These are phyloP conservation scores for Echinosophora koreensis DNA, from an alignment of 306 rosid species.

Conservation along the genomic window DNA sequence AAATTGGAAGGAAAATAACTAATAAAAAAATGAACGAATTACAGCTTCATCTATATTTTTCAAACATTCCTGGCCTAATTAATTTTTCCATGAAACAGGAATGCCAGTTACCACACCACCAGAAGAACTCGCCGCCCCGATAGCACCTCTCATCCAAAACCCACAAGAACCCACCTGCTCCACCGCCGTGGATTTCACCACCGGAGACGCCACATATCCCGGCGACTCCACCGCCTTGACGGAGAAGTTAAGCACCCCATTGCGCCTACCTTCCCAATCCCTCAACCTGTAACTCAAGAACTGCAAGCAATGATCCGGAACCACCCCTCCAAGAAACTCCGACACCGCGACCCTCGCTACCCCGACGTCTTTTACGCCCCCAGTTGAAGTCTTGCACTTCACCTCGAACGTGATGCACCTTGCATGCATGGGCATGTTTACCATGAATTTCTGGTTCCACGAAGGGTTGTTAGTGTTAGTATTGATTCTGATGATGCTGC, in stretches of 20 bases:
- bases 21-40: neutral
- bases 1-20: neutral
- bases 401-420: conserved; percentile 56
- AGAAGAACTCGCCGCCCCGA: neutral
- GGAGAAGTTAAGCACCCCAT: conserved; percentile 68
- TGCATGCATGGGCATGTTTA: conserved; percentile 54
- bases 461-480: neutral
- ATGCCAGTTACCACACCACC: conserved; percentile 15
- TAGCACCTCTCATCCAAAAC: conserved; percentile 8
- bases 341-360: conserved; percentile 42
- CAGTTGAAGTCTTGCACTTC: conserved; percentile 49
- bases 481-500: neutral
- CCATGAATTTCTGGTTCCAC: conserved; percentile 60
- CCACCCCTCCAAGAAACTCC: conserved; percentile 51
- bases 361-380: conserved; percentile 46
- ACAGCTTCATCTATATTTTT: neutral
- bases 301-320: conserved; percentile 55
- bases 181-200: neutral
- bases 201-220: neutral
- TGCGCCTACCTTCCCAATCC: conserved; percentile 58
- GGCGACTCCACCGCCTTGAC: conserved; percentile 49
- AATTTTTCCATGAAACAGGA: conserved; percentile 35
- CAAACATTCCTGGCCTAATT: neutral
- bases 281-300: conserved; percentile 69
- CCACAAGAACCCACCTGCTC: conserved; percentile 27